These are phyloP conservation scores for Ustanciosporium gigantosporum DNA, from an alignment of 1,284 basidiomycete species.

Conservation along the genomic window DNA sequence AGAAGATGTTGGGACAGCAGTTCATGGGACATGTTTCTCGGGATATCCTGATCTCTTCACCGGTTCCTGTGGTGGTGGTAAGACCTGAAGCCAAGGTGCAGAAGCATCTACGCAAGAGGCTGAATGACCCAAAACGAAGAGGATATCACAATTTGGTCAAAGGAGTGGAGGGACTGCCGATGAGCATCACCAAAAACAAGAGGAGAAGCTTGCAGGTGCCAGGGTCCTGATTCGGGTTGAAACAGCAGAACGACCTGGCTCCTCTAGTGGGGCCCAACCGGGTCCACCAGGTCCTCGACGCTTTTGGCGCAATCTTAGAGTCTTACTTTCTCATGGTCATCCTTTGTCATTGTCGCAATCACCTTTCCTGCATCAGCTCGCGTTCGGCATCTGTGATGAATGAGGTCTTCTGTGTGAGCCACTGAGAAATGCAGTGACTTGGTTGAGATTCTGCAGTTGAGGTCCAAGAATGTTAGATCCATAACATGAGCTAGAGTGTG, in stretches of 20 bases:
- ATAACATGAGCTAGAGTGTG: too few relatives aligned
- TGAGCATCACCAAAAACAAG: slow-evolving; percentile 46
- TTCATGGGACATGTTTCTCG: slow-evolving; percentile 53
- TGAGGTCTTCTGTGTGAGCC: too few relatives aligned
- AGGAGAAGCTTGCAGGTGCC: slow-evolving; percentile 26
- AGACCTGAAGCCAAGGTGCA: slow-evolving; percentile 57
- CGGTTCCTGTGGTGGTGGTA: slow-evolving; percentile 60
- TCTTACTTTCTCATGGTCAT: slow-evolving; percentile 3
- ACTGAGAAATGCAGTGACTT: too few relatives aligned
- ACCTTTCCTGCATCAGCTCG: too few relatives aligned
- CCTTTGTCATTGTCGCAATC: neutral
- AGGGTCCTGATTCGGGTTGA: neutral
- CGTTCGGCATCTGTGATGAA: too few relatives aligned
- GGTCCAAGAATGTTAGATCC: too few relatives aligned
- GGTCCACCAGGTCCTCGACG: too few relatives aligned
- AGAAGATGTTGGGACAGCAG: slow-evolving; percentile 57
- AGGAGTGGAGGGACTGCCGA: slow-evolving; percentile 39
- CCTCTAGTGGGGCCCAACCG: too few relatives aligned
- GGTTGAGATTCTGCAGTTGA: too few relatives aligned
- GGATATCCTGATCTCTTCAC: slow-evolving; percentile 53
- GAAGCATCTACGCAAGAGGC: slow-evolving; percentile 58
- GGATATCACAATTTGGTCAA: slow-evolving; percentile 55
- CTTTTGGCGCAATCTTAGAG: too few relatives aligned
- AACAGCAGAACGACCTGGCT: too few relatives aligned
- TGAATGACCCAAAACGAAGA: slow-evolving; percentile 55